Evolutionary conservation across 495 filamentous ascomycete genomes (phyloP), one percentile per base, ranked within the genome.

Genomic region (Talaromyces stipitatus): DNA sequence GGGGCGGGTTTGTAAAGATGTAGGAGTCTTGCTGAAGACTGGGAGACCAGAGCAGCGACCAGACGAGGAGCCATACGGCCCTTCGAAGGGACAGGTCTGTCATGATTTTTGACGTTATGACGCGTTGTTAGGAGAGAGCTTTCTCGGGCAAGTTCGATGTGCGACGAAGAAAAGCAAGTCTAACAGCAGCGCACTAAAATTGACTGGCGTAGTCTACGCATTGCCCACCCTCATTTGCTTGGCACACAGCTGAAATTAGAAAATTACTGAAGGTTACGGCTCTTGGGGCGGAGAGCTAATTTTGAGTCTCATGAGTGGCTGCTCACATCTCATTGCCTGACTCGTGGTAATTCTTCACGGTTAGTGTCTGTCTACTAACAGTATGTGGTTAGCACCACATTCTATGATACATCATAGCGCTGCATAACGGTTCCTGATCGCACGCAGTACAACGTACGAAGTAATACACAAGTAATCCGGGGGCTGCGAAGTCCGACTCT

Each of bases 1-100:
- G 30, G 11, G 51, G 51, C 51, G 51, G 51, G 30, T 54, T 54
- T 14, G 30, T 30, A 9, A 54, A 54, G 9, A 30, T 10, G 30
- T 33, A 54, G 14, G 30, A 4, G 32, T 30, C 26, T 7, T 36
- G 16, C 30, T 36, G 29, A 22, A 33, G 30, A 27, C 51, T 54
- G 30, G 38, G 23, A 22, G 51, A 54, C 51, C 51, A 54, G 28
- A 54, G 51, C 28, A 54, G 20, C 28, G 51, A 30, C 51, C 51
- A 54, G 30, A 54, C 32, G 28, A 36, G 32, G 51, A 54, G 51
- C 51, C 51, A 54, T 5, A 54, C 18, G 51, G n/a, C 27, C 51
- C 23, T 18, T 18, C 27, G 18, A 30, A 30, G 14, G 24, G 23
- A 29, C 50, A 27, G 16, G 27, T 27, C 50, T 30, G 20, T 11